Evolutionary conservation across 1,139 yeast species (phyloP), one percentile per base, ranked within the genome.

Genomic region (Nadsonia commutata): DNA sequence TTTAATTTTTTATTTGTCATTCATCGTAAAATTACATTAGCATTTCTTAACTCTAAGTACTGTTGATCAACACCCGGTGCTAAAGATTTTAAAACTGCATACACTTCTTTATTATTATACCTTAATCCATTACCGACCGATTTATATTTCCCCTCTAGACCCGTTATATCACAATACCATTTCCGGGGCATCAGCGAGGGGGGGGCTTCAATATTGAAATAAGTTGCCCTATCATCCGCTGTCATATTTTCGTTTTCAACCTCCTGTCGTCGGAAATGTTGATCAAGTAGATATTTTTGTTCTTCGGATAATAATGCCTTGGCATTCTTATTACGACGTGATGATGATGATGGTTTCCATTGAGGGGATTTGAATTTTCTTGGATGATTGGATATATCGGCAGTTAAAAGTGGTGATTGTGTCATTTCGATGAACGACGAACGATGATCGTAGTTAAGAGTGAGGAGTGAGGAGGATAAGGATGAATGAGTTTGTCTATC

Each of bases 31-130:
- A 88, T 76, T 19, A 88, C 88, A 57, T 86, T 82, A 37, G 95
- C 97, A 40, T 85, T 86, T 52, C 98, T 71, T 50, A 90, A 67
- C 52, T 83, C 82, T 56, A 90, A 68, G 58, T 86, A 90, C 59
- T 85, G 94, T 62, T 90, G 97, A 62, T 90, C 97, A 18, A 82
- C 84, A 21, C 96, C 95, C 1, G 94, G 82, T 1, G 88, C 80
- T 77, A 90, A 75, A 49, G 76, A 75, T 58, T 78, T 78, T 47
- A 82, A 74, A 20, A 85, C 82, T 45, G 79, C 82, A 60, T 76
- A 90, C 31, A 93, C 78, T 60, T 90, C 98, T 42, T 76, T 78
- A 56, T 90, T 80, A 62, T 83, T 78, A 60, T 77, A 90, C 45
- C 95, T 66, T 47, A 90, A 66, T 38, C 84, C 81, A 55, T 78